Conservation (phyloP, 73 alveolate species). For the Paramecium tetraurelia region DNA sequence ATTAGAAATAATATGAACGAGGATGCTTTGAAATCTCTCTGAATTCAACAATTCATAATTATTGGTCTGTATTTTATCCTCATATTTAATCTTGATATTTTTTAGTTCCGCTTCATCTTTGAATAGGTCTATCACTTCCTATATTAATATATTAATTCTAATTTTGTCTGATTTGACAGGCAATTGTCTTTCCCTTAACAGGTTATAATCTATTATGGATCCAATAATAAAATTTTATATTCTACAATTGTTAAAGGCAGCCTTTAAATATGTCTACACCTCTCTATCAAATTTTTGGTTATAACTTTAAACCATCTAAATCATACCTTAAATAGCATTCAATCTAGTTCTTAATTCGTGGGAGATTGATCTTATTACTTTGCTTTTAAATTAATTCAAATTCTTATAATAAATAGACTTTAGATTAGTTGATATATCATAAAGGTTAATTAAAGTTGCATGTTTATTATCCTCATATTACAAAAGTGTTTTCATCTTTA, state of each 20-base stretch:
- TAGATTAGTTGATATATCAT: neutral
- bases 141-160: neutral
- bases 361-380: conserved; percentile 1
- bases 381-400: conserved; percentile 7
- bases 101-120: conserved; percentile 24
- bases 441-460: conserved; percentile 6
- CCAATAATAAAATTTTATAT: conserved; percentile 1
- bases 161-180: neutral
- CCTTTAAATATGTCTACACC: neutral
- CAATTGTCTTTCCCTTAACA: neutral
- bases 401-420: neutral
- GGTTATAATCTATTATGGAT: neutral
- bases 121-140: neutral
- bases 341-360: conserved; percentile 37
- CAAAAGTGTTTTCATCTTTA: neutral
- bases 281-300: neutral
- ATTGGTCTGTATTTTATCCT: neutral
- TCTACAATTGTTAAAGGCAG: neutral
- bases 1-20: neutral
- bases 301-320: neutral
- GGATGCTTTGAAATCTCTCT: neutral
- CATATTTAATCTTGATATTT: neutral
- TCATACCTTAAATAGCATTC: conserved; percentile 5
- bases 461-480: neutral
- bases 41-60: neutral